Conservation (phyloP, 2,329 filamentous ascomycete genomes). For the Exophiala calicioides region DNA sequence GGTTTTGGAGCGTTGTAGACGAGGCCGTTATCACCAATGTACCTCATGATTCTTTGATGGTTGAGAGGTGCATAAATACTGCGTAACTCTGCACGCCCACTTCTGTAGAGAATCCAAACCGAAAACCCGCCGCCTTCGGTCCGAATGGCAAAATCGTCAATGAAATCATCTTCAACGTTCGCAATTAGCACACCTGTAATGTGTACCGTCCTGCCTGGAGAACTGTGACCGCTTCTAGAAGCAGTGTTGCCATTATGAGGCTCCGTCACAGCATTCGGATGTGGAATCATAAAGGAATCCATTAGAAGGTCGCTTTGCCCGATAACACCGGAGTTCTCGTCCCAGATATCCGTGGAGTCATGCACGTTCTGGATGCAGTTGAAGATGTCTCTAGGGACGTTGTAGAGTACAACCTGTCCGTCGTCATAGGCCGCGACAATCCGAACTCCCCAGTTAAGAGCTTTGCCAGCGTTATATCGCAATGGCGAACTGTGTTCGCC, state of each 20-base stretch:
- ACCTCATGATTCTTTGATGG: conserved; percentile 5
- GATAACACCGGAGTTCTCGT: conserved; percentile 25
- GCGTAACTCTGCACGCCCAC: conserved; percentile 19
- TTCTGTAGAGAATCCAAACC: conserved; percentile 28
- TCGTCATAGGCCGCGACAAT: conserved; percentile 58
- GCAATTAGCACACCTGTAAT: conserved; percentile 22
- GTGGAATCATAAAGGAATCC: conserved; percentile 24
- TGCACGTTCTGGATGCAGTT: conserved; percentile 29
- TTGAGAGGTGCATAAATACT: conserved; percentile 19
- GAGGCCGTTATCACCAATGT: conserved; percentile 24
- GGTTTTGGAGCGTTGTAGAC: conserved; percentile 12
- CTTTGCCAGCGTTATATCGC: conserved; percentile 58
- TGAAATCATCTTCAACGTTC: conserved; percentile 11
- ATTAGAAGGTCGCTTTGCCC: conserved; percentile 30
- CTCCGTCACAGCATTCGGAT: not conserved
- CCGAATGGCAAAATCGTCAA: conserved; percentile 29
- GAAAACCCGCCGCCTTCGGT: conserved; percentile 25
- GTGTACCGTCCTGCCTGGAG: conserved; percentile 5
- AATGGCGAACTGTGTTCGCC: conserved; percentile 44
- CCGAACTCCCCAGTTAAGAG: conserved; percentile 59
- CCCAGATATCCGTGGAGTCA: conserved; percentile 24
- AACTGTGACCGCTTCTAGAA: not conserved
- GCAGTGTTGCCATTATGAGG: not conserved
- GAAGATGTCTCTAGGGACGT: conserved; percentile 60
- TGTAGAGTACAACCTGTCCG: conserved; percentile 59